Evolutionary conservation across 202 grass and related monocot species (phyloP).

Genomic region (Digitaria exilis): DNA sequence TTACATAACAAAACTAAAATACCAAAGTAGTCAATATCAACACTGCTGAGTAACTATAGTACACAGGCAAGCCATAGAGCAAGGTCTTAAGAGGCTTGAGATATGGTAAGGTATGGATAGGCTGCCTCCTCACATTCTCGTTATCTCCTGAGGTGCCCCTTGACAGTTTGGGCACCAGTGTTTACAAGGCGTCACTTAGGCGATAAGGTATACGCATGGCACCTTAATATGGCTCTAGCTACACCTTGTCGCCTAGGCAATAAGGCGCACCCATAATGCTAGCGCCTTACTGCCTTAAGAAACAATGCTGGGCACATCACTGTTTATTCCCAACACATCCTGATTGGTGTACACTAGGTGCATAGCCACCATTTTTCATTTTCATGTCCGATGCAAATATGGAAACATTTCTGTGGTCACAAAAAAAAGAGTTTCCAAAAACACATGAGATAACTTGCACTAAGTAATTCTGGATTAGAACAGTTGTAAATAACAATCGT

Average conservation of each 20-base stretch:
- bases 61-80: background rate
- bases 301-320: background rate
- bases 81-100: background rate
- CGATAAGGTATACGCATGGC: too few species aligned
- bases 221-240: too few species aligned
- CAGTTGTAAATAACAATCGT: background rate
- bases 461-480: constrained; percentile 18
- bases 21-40: background rate
- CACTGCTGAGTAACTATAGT: background rate
- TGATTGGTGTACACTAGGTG: background rate
- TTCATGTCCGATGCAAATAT: background rate
- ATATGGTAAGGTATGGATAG: background rate
- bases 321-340: background rate
- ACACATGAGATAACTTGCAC: background rate
- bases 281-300: too few species aligned
- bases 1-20: constrained; percentile 1
- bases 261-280: too few species aligned
- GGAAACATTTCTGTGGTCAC: background rate
- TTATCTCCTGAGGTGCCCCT: background rate
- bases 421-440: background rate
- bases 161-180: background rate
- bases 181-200: too few species aligned
- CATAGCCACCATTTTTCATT: background rate
- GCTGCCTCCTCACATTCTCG: background rate
- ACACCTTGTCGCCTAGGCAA: too few species aligned